Conservation (phyloP, 2,329 filamentous ascomycete species). For the Aspergillus puulaauensis region DNA sequence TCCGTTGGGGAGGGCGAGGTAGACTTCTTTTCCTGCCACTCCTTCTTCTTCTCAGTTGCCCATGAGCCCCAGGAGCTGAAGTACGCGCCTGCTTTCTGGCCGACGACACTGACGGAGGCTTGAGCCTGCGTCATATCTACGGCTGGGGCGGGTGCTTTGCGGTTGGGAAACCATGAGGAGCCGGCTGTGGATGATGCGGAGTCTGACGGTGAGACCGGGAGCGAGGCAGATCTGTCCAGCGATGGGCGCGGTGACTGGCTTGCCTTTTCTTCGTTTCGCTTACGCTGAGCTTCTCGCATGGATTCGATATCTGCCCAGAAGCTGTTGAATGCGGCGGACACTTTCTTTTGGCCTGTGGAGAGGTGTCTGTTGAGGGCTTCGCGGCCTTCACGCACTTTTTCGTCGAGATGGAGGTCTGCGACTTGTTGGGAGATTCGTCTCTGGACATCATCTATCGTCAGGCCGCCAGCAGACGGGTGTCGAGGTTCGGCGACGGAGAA, state of each 20-base stretch:
- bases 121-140: constrained; percentile 56
- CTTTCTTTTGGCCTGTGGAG: constrained; percentile 84
- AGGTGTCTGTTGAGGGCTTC: constrained; percentile 87
- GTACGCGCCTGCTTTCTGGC: constrained; percentile 60
- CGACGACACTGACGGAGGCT: constrained; percentile 53
- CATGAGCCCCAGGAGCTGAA: constrained; percentile 63
- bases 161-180: constrained; percentile 29
- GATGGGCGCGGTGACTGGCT: constrained; percentile 30
- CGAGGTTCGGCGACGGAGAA: constrained; percentile 93
- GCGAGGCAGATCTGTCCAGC: constrained; percentile 27
- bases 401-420: constrained; percentile 89
- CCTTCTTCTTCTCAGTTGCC: constrained; percentile 52
- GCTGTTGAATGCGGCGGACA: constrained; percentile 81
- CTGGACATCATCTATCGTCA: constrained; percentile 93
- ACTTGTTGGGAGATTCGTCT: constrained; percentile 87
- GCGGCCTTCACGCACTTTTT: constrained; percentile 76
- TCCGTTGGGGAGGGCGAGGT: constrained; percentile 27
- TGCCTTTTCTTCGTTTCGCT: constrained; percentile 41
- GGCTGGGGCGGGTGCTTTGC: constrained; percentile 33
- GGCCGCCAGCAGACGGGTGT: constrained; percentile 87
- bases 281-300: constrained; percentile 71
- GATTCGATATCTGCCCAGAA: constrained; percentile 88
- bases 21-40: constrained; percentile 44
- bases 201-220: constrained; percentile 25
- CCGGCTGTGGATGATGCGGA: constrained; percentile 21